Base-by-base conservation (phyloP, 2,329 filamentous ascomycete species). In the Anisogramma anomala region DNA sequence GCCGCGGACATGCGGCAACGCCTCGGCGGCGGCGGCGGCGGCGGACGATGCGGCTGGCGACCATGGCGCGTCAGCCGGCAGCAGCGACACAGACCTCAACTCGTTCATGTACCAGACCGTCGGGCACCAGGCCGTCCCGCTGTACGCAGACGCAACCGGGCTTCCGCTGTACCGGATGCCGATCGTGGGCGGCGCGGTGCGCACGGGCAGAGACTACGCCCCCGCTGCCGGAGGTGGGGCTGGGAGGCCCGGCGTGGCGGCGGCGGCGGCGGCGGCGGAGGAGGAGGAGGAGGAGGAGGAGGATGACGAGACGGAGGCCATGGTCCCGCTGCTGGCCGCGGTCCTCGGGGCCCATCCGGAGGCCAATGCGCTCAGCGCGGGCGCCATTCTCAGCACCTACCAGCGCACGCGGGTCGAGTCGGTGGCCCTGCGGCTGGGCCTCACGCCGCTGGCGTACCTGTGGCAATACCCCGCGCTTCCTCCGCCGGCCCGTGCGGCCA, bases 71-170 rank as follows among this genome's bases (percentile, higher is more conserved):
- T 23, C 22, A 6, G 43, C 52, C 34, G 51, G 47, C 9, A 57
- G 67, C 34, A 58, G 54, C 35, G 65, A 69, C 48, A 64, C 71
- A 42, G 84, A 96, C 59, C 71, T 94, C 52, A 86, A 98, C 62
- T 95, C 88, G 65, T 96, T 91, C 77, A 98, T 98, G 91, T 98
- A 96, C 68, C 91, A 98, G 67, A 98, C 91, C 3, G 84, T 95
- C 46, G 91, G 91, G 10, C 86, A 96, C 61, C 72, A 77, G 43
- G 68, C 95, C 14, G 81, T 96, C 43, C 86, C 88, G 2, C 71
- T 94, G 13, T 96, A 95, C 58, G 79, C 80, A 46, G 61, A 74
- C 35, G 87, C 85, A 25, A 78, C 94, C 2, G 77, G 72, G 0
- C 69, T 96, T 25, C 89, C 89, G 18, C 69, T 98, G 2, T 95